Evolutionary conservation across 371 early-diverging fungal species (phyloP), one percentile per base, ranked within the genome.

Genomic region (Mortierella sp.): DNA sequence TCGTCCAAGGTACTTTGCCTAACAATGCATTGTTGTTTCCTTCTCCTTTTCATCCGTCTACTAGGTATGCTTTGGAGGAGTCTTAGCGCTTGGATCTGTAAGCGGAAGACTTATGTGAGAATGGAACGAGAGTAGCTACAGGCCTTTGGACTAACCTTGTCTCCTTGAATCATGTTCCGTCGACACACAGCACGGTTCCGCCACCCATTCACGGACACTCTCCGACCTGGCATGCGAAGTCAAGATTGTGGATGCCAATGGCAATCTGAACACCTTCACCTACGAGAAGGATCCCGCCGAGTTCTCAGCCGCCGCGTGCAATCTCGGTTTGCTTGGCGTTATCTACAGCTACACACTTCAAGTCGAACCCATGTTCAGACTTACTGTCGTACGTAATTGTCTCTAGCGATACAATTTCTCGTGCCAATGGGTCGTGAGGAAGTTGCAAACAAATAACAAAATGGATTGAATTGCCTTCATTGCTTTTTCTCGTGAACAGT

Each of bases 261-360:
- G 85, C 24, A 72, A 59, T 55, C 16, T 78, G 28, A 74, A 72
- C 57, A 78, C 82, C 6, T 85, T 85, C 28, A 67, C 59, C 1
- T 73, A 70, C 1, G 78, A 74, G 21, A 82, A 54, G 4, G 59
- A 83, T 24, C 78, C 73, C 3, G 24, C 44, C 46, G 86, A 85
- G 51, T 82, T 85, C 55, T 59, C 70, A 14, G 85, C 82, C 11
- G 85, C 85, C 2, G 31, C 71, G 5, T 44, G 82, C 75, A 84
- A 72, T 57, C 72, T 84, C 40, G 85, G 85, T 59, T 70, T 84
- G 11, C 71, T 84, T 10, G 85, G 85, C 3, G 31, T 84, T 16
- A 82, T 84, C 5, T 84, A 81, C 73, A 84, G 48, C 16, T 59
- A 77, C 44, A 75, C 85, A 24, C 54, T 82, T 28, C 74, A 40